Conservation (phyloP, 1,139 yeast genomes). For the Protomyces gravidus region DNA sequence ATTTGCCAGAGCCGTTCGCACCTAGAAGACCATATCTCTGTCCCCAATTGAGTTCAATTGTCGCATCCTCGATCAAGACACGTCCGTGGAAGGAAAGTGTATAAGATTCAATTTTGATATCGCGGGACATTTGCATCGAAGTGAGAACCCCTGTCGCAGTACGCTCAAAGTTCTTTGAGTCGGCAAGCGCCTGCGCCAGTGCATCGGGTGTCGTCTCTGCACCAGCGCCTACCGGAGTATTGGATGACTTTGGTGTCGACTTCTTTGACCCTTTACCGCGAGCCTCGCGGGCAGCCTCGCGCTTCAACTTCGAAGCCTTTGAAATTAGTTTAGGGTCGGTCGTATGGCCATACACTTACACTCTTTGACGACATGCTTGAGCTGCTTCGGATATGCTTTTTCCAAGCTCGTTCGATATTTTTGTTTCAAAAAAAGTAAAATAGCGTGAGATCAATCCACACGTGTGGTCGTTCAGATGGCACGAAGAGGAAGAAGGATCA, state of each 20-base stretch:
- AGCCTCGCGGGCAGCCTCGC: conserved; percentile 28
- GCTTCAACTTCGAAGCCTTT: conserved; percentile 30
- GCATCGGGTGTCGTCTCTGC: conserved; percentile 24
- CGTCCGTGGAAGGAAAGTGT: conserved; percentile 76
- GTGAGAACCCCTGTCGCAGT: conserved; percentile 96
- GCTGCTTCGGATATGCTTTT: too few species aligned
- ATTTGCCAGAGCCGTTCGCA: conserved; percentile 98
- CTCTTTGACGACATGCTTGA: neutral
- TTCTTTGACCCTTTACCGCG: conserved; percentile 17
- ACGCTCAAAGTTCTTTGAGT: conserved; percentile 53
- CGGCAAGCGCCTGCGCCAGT: conserved; percentile 23
- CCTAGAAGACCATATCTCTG: conserved; percentile 96
- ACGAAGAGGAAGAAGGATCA: too few species aligned
- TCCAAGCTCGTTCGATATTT: too few species aligned
- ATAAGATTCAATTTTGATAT: conserved; percentile 58
- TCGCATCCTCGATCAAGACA: conserved; percentile 87
- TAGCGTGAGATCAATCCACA: too few species aligned
- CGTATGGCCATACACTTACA: neutral
- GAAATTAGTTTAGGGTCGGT: too few species aligned
- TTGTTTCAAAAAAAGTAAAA: too few species aligned
- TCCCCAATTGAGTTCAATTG: conserved; percentile 89
- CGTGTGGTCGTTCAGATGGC: too few species aligned
- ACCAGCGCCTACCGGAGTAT: conserved; percentile 25
- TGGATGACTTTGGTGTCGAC: conserved; percentile 6
- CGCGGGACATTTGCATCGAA: conserved; percentile 84